Conservation (phyloP, 495 filamentous ascomycete species). For the Penicillium antarcticum region DNA sequence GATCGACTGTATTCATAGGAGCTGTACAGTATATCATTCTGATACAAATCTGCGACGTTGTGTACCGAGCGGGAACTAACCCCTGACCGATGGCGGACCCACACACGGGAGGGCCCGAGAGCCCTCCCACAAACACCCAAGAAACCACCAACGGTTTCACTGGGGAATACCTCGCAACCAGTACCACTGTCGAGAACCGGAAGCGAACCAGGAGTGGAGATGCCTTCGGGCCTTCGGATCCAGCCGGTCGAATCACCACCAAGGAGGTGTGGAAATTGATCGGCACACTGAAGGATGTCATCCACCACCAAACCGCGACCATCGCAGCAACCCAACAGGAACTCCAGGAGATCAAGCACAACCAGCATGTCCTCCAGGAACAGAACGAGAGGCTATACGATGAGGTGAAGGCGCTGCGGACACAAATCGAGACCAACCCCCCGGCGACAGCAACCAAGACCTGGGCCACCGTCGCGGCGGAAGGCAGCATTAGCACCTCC, state of each 20-base stretch:
- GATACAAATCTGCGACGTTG: constrained; percentile 3
- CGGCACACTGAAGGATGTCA: constrained; percentile 12
- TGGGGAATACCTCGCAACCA: background rate
- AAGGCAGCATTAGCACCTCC: too few species aligned
- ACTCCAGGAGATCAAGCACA: constrained; percentile 3
- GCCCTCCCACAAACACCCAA: constrained; percentile 14
- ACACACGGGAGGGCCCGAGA: constrained; percentile 12
- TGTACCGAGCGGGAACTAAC: constrained; percentile 11
- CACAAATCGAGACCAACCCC: constrained; percentile 3
- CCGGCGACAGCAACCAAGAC: background rate
- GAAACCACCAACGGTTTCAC: constrained; percentile 5
- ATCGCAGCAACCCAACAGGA: constrained; percentile 9
- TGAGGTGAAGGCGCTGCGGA: constrained; percentile 11
- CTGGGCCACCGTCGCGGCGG: too few species aligned
- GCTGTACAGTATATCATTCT: background rate
- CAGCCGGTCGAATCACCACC: constrained; percentile 17
- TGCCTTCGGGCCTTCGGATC: constrained; percentile 6
- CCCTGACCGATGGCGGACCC: constrained; percentile 13
- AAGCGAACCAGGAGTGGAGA: constrained; percentile 12
- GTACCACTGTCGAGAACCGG: background rate
- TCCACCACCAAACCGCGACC: constrained; percentile 11
- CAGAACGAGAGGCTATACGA: constrained; percentile 16
- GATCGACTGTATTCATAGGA: too few species aligned
- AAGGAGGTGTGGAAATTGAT: background rate
- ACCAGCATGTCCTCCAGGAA: constrained; percentile 13